A percentile compares a stretch with the other conserved stretches of the same genome.
These are phyloP conservation scores for Phyllosticta paracitricarpa DNA, from an alignment of 2,329 filamentous ascomycete species.

Conservation along the genomic window DNA sequence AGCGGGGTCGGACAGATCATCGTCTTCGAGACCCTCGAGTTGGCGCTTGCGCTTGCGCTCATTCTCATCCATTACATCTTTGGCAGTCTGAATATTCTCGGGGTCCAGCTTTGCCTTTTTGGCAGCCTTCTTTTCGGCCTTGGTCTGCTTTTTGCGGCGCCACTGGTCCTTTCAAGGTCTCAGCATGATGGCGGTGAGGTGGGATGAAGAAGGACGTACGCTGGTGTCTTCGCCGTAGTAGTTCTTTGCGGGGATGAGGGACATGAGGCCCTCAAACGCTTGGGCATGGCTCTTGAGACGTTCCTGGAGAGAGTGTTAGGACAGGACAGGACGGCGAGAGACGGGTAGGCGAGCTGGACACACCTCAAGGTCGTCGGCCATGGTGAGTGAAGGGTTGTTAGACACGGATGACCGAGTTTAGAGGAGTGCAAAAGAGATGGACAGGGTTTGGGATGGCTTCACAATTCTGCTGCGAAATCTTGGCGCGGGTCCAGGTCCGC, in stretches of 20 bases:
- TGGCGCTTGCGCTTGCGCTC: constrained; percentile 63
- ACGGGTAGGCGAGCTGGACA: constrained; percentile 16
- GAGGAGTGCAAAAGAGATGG: background rate
- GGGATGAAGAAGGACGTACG: constrained; percentile 45
- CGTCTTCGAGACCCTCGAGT: constrained; percentile 47
- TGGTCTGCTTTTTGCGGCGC: constrained; percentile 91
- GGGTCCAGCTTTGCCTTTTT: constrained; percentile 87
- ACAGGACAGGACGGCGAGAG: constrained; percentile 13
- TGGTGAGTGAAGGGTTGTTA: constrained; percentile 11
- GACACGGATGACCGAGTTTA: background rate
- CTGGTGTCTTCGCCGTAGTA: constrained; percentile 82
- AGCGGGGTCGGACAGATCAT: constrained; percentile 24
- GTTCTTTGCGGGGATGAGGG: constrained; percentile 78
- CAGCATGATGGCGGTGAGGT: constrained; percentile 1
- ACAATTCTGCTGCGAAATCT: background rate
- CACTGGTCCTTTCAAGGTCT: constrained; percentile 64
- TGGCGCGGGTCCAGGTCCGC: background rate
- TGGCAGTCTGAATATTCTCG: constrained; percentile 79
- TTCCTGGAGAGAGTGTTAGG: constrained; percentile 33
- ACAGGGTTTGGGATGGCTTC: background rate
- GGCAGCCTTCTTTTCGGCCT: constrained; percentile 72
- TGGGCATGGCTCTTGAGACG: constrained; percentile 50
- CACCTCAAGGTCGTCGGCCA: constrained; percentile 35
- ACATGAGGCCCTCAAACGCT: constrained; percentile 78
- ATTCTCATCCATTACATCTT: constrained; percentile 87